Percentiles rank a stretch among this genome's conserved stretches.
Evolutionary conservation across 2,329 filamentous ascomycete species (phyloP).

Genomic region (Helotiales sp.): DNA sequence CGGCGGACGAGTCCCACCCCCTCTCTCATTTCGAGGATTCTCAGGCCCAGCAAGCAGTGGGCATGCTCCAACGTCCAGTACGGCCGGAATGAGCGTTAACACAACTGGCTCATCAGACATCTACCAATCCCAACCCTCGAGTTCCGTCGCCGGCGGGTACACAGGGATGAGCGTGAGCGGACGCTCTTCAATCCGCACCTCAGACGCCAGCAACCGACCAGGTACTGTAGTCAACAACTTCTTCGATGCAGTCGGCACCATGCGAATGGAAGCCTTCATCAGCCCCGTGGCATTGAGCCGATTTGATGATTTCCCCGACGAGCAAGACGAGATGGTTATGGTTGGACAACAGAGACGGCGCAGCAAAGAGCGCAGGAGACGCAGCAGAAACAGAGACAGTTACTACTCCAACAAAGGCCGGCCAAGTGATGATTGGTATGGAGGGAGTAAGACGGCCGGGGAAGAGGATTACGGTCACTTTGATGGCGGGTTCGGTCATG

Average conservation of each 20-base stretch:
- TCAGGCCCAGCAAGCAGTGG: conserved; percentile 46
- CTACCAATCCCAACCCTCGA: conserved; percentile 59
- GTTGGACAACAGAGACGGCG: conserved; percentile 35
- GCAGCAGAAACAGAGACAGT: conserved; percentile 40
- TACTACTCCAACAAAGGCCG: conserved; percentile 36
- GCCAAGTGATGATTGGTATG: conserved; percentile 55
- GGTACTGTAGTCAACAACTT: conserved; percentile 54
- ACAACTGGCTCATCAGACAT: conserved; percentile 66
- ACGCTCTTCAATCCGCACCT: conserved; percentile 42
- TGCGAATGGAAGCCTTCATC: conserved; percentile 98
- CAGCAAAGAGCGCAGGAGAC: conserved; percentile 38
- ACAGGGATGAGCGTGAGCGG: conserved; percentile 52
- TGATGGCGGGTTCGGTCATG: conserved; percentile 53
- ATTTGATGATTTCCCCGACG: conserved; percentile 42
- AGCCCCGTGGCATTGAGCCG: conserved; percentile 55
- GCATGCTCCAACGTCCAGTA: conserved; percentile 56
- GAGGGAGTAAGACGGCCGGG: conserved; percentile 52
- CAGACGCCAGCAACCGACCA: conserved; percentile 40
- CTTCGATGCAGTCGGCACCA: conserved; percentile 87
- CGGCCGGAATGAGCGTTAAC: conserved; percentile 60
- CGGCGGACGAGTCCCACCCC: conserved; percentile 72
- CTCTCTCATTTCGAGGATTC: conserved; percentile 79
- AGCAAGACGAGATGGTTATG: conserved; percentile 43
- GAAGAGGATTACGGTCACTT: conserved; percentile 57
- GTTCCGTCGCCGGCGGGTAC: conserved; percentile 44